A percentile compares a stretch with the other conserved stretches of the same genome.
Evolutionary conservation across 371 early-diverging fungal species (phyloP).

Genomic region (Quaeritorhiza haematococci): DNA sequence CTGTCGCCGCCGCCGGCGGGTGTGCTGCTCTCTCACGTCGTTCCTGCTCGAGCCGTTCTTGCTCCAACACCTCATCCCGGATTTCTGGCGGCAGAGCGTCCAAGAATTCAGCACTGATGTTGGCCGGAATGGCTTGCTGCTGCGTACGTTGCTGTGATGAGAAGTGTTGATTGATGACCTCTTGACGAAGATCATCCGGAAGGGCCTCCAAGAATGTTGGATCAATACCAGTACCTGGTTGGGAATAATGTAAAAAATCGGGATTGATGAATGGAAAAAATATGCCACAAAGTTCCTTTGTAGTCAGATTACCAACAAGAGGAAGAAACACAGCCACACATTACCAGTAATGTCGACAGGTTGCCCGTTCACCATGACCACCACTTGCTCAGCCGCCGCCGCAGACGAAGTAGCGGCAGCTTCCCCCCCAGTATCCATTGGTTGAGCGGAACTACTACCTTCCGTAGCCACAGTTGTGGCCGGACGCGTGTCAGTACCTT

Average conservation of each 20-base stretch:
- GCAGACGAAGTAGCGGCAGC: neutral
- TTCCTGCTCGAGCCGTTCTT: slow-evolving; percentile 40
- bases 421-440: neutral
- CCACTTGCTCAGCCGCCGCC: slow-evolving; percentile 5
- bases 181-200: slow-evolving; percentile 90
- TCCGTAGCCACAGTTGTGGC: too few relatives aligned
- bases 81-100: slow-evolving; percentile 77
- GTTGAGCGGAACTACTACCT: too few relatives aligned
- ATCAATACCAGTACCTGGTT: slow-evolving; percentile 88
- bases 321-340: too few relatives aligned
- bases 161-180: slow-evolving; percentile 80
- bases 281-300: too few relatives aligned
- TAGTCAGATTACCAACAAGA: too few relatives aligned
- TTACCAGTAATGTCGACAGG: slow-evolving; percentile 83
- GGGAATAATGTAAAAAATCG: too few relatives aligned
- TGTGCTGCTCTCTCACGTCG: slow-evolving; percentile 2
- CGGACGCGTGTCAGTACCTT: too few relatives aligned
- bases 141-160: slow-evolving; percentile 23
- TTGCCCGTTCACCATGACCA: slow-evolving; percentile 65
- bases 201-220: slow-evolving; percentile 89
- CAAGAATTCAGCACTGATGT: slow-evolving; percentile 69
- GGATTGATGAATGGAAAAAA: too few relatives aligned
- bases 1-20: neutral
- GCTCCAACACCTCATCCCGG: slow-evolving; percentile 68
- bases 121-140: slow-evolving; percentile 22